Conservation (phyloP, 495 filamentous ascomycete species). For the Aspergillus steynii region DNA sequence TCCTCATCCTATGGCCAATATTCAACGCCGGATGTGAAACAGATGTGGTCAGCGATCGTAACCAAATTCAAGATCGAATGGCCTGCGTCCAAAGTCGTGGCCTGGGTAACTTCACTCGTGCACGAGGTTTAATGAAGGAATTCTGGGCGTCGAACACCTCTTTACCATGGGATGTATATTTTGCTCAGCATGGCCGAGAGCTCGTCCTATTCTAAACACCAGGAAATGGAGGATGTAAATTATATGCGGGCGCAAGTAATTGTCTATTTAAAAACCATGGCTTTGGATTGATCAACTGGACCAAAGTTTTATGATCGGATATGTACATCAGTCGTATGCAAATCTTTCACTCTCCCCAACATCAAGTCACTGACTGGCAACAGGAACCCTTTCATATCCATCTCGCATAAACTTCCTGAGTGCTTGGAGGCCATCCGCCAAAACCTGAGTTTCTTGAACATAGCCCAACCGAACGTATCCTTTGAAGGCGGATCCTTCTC, state of each 20-base stretch:
- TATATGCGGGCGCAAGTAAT: too few species aligned
- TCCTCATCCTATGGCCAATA: constrained; percentile 37
- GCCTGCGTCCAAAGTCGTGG: constrained; percentile 30
- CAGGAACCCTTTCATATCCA: constrained; percentile 40
- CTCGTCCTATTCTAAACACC: constrained; percentile 29
- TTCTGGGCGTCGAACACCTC: constrained; percentile 25
- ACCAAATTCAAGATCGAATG: constrained; percentile 30
- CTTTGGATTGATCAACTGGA: too few species aligned
- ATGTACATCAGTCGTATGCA: not conserved
- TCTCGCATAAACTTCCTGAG: constrained; percentile 59
- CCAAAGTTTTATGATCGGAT: not conserved
- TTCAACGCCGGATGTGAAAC: constrained; percentile 39
- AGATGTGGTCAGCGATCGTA: constrained; percentile 17
- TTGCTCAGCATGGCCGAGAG: constrained; percentile 23
- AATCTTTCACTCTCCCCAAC: too few species aligned
- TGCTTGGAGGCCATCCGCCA: constrained; percentile 49
- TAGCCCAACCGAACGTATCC: constrained; percentile 76
- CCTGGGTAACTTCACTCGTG: constrained; percentile 38
- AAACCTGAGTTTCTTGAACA: constrained; percentile 34
- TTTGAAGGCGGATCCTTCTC: constrained; percentile 59
- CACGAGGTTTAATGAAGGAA: constrained; percentile 19
- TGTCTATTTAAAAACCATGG: too few species aligned
- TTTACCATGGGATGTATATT: constrained; percentile 31
- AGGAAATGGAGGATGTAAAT: too few species aligned
- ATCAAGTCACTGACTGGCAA: not conserved